Conservation (phyloP, 495 filamentous ascomycete genomes). For the Neurospora intermedia region DNA sequence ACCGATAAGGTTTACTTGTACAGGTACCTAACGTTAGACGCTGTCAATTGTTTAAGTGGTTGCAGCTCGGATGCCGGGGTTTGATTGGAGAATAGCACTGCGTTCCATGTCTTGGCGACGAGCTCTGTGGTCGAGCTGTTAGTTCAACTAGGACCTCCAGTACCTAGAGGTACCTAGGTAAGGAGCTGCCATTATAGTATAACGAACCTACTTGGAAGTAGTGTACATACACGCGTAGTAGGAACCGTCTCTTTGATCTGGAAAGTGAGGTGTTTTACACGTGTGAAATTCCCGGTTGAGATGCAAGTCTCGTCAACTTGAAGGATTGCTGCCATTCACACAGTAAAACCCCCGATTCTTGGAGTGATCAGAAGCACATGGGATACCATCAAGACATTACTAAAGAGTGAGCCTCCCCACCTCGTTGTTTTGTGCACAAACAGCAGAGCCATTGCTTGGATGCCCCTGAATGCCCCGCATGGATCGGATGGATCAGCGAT, state of each 20-base stretch:
- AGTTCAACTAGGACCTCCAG: not conserved
- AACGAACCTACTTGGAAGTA: no score
- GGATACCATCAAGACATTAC: no score
- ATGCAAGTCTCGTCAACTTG: no score
- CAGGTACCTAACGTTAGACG: not conserved
- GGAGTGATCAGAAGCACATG: no score
- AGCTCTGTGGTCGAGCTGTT: not conserved
- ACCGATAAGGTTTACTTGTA: slow-evolving; percentile 9
- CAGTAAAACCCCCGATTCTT: no score
- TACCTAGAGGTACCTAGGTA: no score
- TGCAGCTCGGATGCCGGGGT: slow-evolving; percentile 2
- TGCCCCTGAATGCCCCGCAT: slow-evolving; percentile 8
- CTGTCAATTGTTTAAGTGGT: slow-evolving; percentile 10
- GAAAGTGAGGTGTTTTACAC: no score
- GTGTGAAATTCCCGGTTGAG: no score
- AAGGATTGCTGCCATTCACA: no score
- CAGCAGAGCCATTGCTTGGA: not conserved
- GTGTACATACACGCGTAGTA: no score
- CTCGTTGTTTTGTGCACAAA: not conserved
- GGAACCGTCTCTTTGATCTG: no score
- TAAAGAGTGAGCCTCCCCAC: not conserved
- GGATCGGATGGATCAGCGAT: not conserved
- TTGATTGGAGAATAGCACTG: not conserved
- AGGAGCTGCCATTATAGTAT: not conserved
- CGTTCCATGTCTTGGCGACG: not conserved